Evolutionary conservation across 2,329 filamentous ascomycete genomes (phyloP).

Genomic region (Aspergillus luchuensis): DNA sequence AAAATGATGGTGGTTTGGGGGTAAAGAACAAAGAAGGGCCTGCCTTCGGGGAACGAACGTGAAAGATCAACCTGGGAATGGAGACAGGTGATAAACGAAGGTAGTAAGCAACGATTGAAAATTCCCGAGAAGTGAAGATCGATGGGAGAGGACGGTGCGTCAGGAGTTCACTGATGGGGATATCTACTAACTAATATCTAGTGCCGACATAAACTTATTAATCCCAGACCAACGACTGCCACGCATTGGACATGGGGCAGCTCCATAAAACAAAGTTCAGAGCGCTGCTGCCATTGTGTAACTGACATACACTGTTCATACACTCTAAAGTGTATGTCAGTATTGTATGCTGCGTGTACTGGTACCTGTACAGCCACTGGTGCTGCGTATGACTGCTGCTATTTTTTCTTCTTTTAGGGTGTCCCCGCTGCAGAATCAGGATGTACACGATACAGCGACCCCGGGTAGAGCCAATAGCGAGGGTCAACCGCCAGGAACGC

Average conservation of each 20-base stretch:
- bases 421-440: background rate
- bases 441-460: background rate
- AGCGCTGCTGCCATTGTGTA: background rate
- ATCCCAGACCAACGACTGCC: background rate
- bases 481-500: background rate
- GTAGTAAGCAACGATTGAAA: background rate
- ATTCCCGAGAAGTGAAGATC: background rate
- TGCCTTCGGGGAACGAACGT: constrained; percentile 1
- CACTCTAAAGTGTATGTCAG: background rate
- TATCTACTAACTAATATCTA: background rate
- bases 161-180: background rate
- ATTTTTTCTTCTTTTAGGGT: background rate
- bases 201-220: background rate
- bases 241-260: background rate
- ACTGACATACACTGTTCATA: too few relatives aligned
- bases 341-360: background rate
- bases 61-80: background rate
- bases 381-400: background rate
- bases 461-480: background rate
- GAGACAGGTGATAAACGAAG: background rate
- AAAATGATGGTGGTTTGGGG: background rate
- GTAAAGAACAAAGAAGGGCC: background rate
- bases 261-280: background rate
- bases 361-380: background rate
- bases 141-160: background rate